Base-by-base conservation (phyloP, 371 early-diverging fungal genomes). In the Apophysomyces ossiformis region DNA sequence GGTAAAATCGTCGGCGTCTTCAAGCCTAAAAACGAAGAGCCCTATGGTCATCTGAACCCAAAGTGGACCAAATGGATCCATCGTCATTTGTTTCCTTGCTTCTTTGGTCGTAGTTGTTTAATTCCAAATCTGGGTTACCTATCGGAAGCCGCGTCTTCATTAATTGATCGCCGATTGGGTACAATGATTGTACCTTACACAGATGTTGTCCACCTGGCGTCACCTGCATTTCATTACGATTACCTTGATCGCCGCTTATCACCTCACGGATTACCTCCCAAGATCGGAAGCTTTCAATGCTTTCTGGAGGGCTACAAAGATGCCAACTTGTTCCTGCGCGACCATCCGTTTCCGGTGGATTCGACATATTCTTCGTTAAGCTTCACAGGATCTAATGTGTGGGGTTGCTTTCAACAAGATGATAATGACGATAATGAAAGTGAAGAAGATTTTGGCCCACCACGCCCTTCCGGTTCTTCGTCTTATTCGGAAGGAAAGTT, bases 51-150 rank as follows among this genome's bases (percentile, higher is more conserved):
- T 5, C 72, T 93, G 46, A 96, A 95, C 73, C 95, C 95, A 4
- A 96, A 96, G 76, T 96, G 95, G 96, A 89, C 92, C 3, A 95
- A 96, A 72, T 95, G 94, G 95, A 75, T 94, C n/a, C 96, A 95
- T 69, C 83, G 90, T 16, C 93, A 92, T 74, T 65, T 93, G 35
- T 91, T 93, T 60, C 94, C 94, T 3, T 96, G 95, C 71, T 93
- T 89, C 69, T 96, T 95, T 86, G 96, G 96, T 0, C 86, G 97
- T 21, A 88, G 89, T 38, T 93, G 95, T 67, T 68, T 95, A 64
- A 93, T 95, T 38, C 95, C 95, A 5, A 95, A 95, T 66, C 73
- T 92, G 15, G 96, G 96, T 7, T 96, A 95, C 69, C 71, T 95
- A 1, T 92, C 93, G 1, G 97, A 96, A 73, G 91, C 96, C 11